These are phyloP conservation scores for Zymoseptoria pseudotritici DNA, from an alignment of 2,329 filamentous ascomycete species.

Conservation along the genomic window DNA sequence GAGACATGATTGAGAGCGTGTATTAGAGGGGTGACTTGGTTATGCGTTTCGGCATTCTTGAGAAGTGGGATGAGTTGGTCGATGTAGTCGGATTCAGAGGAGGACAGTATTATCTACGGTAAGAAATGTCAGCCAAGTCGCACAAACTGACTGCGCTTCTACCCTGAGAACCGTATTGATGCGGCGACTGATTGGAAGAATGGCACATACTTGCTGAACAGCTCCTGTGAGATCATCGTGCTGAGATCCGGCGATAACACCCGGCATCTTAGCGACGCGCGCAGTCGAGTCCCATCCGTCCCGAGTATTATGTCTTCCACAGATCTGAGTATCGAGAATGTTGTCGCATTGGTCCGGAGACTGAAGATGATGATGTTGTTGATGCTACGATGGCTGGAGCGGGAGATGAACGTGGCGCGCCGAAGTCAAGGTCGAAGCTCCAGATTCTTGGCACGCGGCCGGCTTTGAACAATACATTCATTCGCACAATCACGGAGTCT, in stretches of 20 bases:
- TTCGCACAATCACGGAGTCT: too few species aligned
- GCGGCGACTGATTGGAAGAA: background rate
- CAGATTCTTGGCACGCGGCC: background rate
- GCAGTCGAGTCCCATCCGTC: background rate
- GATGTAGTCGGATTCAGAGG: conserved; percentile 86
- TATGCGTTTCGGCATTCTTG: conserved; percentile 75
- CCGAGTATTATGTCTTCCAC: background rate
- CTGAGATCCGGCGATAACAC: conserved; percentile 32
- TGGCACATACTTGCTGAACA: conserved; percentile 41
- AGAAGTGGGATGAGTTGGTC: conserved; percentile 92
- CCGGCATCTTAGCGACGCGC: conserved; percentile 25
- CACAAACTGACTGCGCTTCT: background rate
- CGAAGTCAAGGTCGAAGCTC: background rate
- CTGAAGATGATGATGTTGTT: background rate
- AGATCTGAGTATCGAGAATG: background rate
- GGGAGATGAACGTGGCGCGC: background rate
- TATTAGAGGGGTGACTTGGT: conserved; percentile 57
- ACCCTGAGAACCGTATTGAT: background rate
- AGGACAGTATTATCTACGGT: conserved; percentile 77
- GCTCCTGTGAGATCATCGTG: conserved; percentile 42
- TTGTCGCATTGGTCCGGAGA: background rate
- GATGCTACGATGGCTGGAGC: background rate
- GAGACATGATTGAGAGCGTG: conserved; percentile 76
- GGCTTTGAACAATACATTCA: background rate
- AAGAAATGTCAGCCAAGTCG: conserved; percentile 9